These are phyloP conservation scores for Synchytrium microbalum DNA, from an alignment of 371 early-diverging fungal genomes.

Conservation along the genomic window DNA sequence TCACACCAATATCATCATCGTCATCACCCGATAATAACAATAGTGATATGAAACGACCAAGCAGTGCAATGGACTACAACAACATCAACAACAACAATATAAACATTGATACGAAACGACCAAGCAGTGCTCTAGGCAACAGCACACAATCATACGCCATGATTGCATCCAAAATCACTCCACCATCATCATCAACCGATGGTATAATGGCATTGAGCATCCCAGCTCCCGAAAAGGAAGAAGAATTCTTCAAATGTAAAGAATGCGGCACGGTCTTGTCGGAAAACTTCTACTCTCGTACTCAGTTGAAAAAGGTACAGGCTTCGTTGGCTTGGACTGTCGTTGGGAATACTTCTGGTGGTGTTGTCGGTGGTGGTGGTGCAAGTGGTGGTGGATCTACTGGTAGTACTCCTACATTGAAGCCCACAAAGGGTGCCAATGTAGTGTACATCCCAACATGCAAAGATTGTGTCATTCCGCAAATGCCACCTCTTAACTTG, in stretches of 20 bases:
- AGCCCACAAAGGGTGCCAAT: background rate
- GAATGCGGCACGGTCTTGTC: background rate
- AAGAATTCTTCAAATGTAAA: background rate
- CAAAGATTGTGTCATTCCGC: background rate
- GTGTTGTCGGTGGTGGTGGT: background rate
- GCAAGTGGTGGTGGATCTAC: background rate
- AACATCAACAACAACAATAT: no score
- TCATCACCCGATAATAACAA: background rate
- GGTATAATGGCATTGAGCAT: background rate
- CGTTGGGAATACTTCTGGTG: background rate
- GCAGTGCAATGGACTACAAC: no score
- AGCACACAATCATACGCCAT: background rate
- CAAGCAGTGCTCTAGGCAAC: background rate
- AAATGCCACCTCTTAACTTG: background rate
- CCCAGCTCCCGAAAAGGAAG: background rate
- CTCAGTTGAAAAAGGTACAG: background rate
- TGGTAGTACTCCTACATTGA: no score
- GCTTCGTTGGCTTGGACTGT: background rate
- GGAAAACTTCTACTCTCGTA: background rate
- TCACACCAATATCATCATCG: no score
- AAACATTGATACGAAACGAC: background rate
- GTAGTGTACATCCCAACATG: background rate
- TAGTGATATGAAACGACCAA: background rate
- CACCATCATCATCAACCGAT: background rate
- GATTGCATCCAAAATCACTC: background rate